Base-by-base conservation (phyloP, 164 flowering plant genomes). In the Vitis cinerea region DNA sequence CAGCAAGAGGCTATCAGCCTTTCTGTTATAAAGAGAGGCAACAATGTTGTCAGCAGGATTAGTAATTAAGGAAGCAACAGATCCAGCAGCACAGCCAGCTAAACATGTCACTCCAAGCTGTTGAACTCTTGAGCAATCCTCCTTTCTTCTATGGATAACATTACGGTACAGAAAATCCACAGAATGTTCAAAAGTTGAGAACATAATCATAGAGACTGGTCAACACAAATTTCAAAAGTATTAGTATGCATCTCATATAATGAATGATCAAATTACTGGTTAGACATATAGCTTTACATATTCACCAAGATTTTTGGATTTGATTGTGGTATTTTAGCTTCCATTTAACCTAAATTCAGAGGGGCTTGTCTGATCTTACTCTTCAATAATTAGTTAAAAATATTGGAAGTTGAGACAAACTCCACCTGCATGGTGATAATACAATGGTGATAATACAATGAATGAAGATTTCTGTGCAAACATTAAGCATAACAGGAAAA, bases 171-270 rank as follows among this genome's bases (percentile, higher is more conserved):
- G 44, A 12, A 84, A 61, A 59, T 87, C 84, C 77, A 90, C 99
- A 3, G 99, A 85, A 74, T 94, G 95, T 89, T 94, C 97, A 76
- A 94, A 92, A 15, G 97, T 92, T 31, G 95, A 84, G 75, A 94
- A 92, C 97, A 94, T 94, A 11, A 87, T 73, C 79, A 90, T 85
- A 5, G 92, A 86, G 72, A 92, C 96, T 90, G 96, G 63, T 27
- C 29, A 47, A 69, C n/a, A 70, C 49, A 61, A 71, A 57, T 29
- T 16, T 16, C 29, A 16, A 7, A 56, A 16, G 59, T 4, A 23
- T 16, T 16, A 56, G 9, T 8, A 56, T 16, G 59, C 16, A 56
- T 8, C 44, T 37, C 44, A 37, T 37, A 37, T 6, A 37, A 37
- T 37, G 44, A 3, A 37, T 37, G 44, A 37, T 37, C 44, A 37